Evolutionary conservation across 148 eudicot genomes (phyloP).

Genomic region (Fagopyrum esculentum): DNA sequence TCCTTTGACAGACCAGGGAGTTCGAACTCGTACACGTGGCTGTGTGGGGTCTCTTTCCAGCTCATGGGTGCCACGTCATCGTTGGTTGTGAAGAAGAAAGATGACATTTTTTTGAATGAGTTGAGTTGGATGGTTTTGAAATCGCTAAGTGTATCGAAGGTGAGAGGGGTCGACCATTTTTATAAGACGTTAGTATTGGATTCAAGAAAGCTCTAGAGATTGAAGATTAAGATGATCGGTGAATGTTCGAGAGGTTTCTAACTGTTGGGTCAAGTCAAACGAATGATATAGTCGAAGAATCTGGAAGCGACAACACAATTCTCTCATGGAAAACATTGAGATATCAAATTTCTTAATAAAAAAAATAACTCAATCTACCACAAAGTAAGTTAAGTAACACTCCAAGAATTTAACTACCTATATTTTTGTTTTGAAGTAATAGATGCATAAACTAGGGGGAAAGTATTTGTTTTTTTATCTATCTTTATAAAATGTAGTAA

Average conservation of each 20-base stretch:
- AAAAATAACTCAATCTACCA: no score
- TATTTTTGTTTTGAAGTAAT: no score
- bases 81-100: neutral
- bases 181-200: neutral
- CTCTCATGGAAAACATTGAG: neutral
- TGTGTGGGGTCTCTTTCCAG: constrained; percentile 18
- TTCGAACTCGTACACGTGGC: constrained; percentile 29
- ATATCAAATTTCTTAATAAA: no score
- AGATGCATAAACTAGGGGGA: no score
- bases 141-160: neutral
- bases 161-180: neutral
- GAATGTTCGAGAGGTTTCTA: neutral
- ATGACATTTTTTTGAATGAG: neutral
- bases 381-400: no score
- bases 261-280: neutral
- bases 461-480: no score
- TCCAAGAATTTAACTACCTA: no score
- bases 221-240: neutral
- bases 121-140: neutral
- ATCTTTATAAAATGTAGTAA: no score
- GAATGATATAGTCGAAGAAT: neutral
- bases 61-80: constrained; percentile 13
- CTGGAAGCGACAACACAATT: neutral
- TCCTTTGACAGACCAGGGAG: constrained; percentile 28
- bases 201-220: constrained; percentile 1